Evolutionary conservation across 192 early-diverging fungal species (phyloP).

Genomic region (Coemansia aciculifera): DNA sequence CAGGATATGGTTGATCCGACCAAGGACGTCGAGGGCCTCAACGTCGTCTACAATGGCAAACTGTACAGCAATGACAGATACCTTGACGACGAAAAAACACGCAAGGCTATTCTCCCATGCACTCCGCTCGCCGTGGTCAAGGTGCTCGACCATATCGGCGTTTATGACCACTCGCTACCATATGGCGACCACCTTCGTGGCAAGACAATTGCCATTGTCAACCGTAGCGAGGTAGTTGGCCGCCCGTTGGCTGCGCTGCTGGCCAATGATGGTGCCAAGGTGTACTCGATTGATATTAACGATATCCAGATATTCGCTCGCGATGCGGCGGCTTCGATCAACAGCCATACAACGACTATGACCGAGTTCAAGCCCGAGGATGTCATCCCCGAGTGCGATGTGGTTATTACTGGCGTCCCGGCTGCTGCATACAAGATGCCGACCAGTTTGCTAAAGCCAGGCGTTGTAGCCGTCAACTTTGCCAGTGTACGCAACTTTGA

Average conservation of each 20-base stretch:
- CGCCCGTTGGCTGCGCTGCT: constrained; percentile 94
- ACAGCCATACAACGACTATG: constrained; percentile 69
- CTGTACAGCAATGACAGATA: constrained; percentile 96
- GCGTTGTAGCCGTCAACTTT: constrained; percentile 97
- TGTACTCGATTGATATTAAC: constrained; percentile 92
- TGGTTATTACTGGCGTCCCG: constrained; percentile 98
- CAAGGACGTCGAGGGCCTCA: constrained; percentile 98
- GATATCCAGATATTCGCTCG: constrained; percentile 80
- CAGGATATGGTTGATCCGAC: constrained; percentile 83
- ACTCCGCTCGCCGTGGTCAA: constrained; percentile 98
- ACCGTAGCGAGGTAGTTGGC: constrained; percentile 96
- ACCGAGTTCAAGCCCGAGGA: constrained; percentile 73
- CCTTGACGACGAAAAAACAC: constrained; percentile 75
- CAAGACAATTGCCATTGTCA: constrained; percentile 87
- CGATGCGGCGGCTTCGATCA: constrained; percentile 63
- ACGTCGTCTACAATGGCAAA: constrained; percentile 92
- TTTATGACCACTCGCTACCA: constrained; percentile 84
- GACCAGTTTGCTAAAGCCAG: constrained; percentile 87
- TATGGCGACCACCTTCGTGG: constrained; percentile 96
- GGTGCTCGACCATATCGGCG: constrained; percentile 92
- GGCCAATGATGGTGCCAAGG: constrained; percentile 98
- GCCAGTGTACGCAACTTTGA: constrained; percentile 95
- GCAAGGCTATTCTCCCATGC: constrained; percentile 97
- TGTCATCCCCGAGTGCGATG: constrained; percentile 83
- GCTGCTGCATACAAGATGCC: constrained; percentile 83